Conservation (phyloP, 2,329 filamentous ascomycete species). For the Botrytis paeoniae region DNA sequence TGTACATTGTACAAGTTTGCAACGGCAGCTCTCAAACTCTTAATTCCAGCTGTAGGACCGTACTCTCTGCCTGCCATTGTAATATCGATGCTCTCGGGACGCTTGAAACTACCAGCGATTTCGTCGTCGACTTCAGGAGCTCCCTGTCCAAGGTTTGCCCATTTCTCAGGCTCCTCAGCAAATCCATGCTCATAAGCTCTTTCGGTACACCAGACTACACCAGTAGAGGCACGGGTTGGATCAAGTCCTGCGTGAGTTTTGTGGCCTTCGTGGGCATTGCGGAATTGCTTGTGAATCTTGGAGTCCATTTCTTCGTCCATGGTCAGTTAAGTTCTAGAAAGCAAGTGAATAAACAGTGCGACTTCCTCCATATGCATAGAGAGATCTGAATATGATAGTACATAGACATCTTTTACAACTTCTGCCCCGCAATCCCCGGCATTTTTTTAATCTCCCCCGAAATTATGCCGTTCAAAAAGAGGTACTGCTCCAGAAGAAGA, state of each 20-base stretch:
- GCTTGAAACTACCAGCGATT: constrained; percentile 82
- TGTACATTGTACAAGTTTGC: constrained; percentile 91
- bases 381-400: neutral
- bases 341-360: neutral
- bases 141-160: constrained; percentile 94
- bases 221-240: constrained; percentile 81
- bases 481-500: neutral
- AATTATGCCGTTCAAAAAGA: neutral
- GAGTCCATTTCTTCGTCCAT: constrained; percentile 66
- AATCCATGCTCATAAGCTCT: constrained; percentile 87
- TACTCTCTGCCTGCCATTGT: constrained; percentile 81
- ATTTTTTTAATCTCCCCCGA: neutral
- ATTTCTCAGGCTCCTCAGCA: constrained; percentile 73
- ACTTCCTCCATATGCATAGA: neutral
- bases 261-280: constrained; percentile 85
- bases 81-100: constrained; percentile 76
- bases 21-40: constrained; percentile 82
- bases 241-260: constrained; percentile 89
- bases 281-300: constrained; percentile 84
- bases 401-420: neutral
- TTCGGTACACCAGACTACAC: constrained; percentile 91
- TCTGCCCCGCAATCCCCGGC: constrained; percentile 7
- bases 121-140: constrained; percentile 93
- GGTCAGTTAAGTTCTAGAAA: neutral
- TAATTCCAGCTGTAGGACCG: constrained; percentile 90